Evolutionary conservation across 2,329 filamentous ascomycete species (phyloP), one percentile per base, ranked within the genome.

Genomic region (Hymenoscyphus linearis): DNA sequence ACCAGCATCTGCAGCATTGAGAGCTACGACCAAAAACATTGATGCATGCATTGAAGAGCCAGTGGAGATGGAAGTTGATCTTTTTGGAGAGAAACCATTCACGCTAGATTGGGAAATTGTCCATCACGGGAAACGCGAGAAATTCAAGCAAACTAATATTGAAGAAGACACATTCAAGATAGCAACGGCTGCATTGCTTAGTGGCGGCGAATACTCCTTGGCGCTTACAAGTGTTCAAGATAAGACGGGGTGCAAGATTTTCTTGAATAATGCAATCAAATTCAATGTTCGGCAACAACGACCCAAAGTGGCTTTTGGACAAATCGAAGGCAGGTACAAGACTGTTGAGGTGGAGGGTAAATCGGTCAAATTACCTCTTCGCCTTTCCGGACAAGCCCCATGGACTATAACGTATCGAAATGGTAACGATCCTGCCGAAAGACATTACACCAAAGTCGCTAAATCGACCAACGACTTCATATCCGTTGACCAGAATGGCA

Each of bases 21-120:
- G 83, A 52, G 77, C 81, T 27, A 78, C 79, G 7, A 77, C 80
- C 22, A 77, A 79, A 40, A 77, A 76, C 25, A 80, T 85, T 63
- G 86, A 84, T 68, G 86, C 89, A 55, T 99, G 95, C 72, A 88
- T 98, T 60, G 91, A 95, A 62, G 88, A 96, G 60, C 81, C 87
- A 22, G 85, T 93, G 6, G 83, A 87, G 35, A 85, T 95, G 31
- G 85, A 91, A 60, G 85, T 97, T 44, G 76, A 81, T 57, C 82
- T 98, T 50, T 80, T 85, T 53, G 95, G 96, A 50, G 92, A 98
- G 69, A 82, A 87, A 18, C 95, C 96, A 0, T 98, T 93, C 80
- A 89, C 82, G 25, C 77, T 99, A 44, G 92, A 98, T 72, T 99
- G 96, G 78, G 95, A 98, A 74, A 79, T 97, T 47, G 84, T 97